Percentiles rank a stretch among this genome's conserved stretches.
phyloP scores from a whole-genome alignment of 345 rosid genomes.

The Jatropha curcas region DNA sequence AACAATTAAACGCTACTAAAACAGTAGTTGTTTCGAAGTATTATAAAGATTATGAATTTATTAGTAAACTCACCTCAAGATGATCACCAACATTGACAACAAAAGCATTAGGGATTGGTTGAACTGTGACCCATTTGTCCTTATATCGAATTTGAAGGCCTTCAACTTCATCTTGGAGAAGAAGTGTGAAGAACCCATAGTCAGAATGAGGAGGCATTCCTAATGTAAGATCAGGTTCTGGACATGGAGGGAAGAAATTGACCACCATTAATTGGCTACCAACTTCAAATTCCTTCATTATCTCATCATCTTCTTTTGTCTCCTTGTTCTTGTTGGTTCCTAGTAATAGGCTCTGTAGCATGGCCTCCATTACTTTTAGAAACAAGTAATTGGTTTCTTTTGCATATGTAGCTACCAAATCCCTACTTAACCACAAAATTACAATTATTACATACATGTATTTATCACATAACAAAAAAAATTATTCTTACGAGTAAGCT shows the following conservation, averaged over 20 bases:
- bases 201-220: constrained; percentile 98
- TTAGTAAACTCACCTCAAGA: constrained; percentile 59
- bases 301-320: constrained; percentile 29
- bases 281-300: constrained; percentile 43
- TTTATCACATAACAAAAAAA: not conserved
- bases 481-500: not conserved
- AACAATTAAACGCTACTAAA: too few relatives aligned
- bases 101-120: constrained; percentile 66
- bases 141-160: constrained; percentile 63
- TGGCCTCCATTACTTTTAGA: constrained; percentile 61
- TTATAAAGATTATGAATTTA: not conserved
- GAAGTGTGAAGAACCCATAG: constrained; percentile 81
- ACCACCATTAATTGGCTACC: constrained; percentile 82
- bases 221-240: constrained; percentile 78
- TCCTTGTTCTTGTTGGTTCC: not conserved
- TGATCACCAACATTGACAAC: constrained; percentile 91
- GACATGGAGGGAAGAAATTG: constrained; percentile 80
- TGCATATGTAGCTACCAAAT: constrained; percentile 63
- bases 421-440: constrained; percentile 37
- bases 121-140: constrained; percentile 71
- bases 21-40: too few relatives aligned
- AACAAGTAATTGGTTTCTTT: constrained; percentile 62
- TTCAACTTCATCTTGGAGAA: constrained; percentile 79
- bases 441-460: not conserved
- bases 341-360: constrained; percentile 51